Evolutionary conservation across 176 grass and related monocot genomes (phyloP).

Genomic region (Oryza coarctata): DNA sequence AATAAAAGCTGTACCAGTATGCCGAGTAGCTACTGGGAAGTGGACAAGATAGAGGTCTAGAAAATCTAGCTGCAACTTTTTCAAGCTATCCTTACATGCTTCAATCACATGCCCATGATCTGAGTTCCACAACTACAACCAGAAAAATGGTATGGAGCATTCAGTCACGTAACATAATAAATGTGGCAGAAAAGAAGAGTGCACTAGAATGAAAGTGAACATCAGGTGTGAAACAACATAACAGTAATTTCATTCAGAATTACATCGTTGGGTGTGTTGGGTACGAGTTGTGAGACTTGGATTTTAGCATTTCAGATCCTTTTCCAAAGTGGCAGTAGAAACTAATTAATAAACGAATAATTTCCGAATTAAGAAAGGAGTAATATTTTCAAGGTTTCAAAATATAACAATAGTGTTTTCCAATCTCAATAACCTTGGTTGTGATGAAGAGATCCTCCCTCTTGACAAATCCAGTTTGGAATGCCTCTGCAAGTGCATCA

Average conservation of each 20-base stretch:
- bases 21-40: slow-evolving; percentile 74
- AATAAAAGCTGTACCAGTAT: slow-evolving; percentile 54
- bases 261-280: no score
- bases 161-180: neutral
- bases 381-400: neutral
- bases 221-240: neutral
- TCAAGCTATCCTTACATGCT: slow-evolving; percentile 80
- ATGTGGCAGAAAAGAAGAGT: slow-evolving; percentile 5
- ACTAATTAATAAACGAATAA: neutral
- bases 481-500: slow-evolving; percentile 76
- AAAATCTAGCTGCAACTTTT: slow-evolving; percentile 77
- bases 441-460: slow-evolving; percentile 94
- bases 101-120: slow-evolving; percentile 81
- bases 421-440: slow-evolving; percentile 58
- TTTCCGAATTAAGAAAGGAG: neutral
- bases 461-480: slow-evolving; percentile 70
- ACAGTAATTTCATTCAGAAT: neutral
- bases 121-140: slow-evolving; percentile 75
- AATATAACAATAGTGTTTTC: neutral
- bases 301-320: neutral
- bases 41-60: slow-evolving; percentile 84
- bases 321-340: neutral
- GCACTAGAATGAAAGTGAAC: neutral
- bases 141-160: neutral
- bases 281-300: no score